Percentiles rank a stretch among this genome's conserved stretches.
Evolutionary conservation across 495 filamentous ascomycete species (phyloP).

Genomic region (Usnea hakonensis): DNA sequence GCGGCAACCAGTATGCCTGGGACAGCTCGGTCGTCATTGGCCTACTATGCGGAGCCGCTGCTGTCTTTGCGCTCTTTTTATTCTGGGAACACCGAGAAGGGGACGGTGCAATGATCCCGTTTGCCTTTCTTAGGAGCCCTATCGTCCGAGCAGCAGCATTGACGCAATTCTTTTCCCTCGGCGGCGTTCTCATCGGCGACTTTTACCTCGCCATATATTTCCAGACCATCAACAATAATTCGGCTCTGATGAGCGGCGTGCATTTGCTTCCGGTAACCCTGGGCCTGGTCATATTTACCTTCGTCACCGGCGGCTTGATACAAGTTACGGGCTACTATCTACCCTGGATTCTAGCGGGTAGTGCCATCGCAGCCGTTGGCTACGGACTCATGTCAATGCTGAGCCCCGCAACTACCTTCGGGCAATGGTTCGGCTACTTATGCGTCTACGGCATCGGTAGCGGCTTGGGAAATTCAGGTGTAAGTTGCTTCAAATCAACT

Average conservation of each 20-base stretch:
- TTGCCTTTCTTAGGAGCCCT: conserved; percentile 26
- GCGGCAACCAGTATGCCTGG: conserved; percentile 38
- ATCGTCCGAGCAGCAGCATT: conserved; percentile 30
- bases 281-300: conserved; percentile 35
- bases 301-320: conserved; percentile 36
- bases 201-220: conserved; percentile 38
- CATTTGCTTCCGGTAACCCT: conserved; percentile 40
- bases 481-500: conserved; percentile 24
- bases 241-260: conserved; percentile 33
- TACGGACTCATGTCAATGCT: conserved; percentile 46
- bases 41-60: conserved; percentile 45
- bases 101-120: conserved; percentile 46
- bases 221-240: conserved; percentile 30
- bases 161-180: conserved; percentile 23
- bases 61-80: conserved; percentile 38
- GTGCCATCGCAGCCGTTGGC: conserved; percentile 32
- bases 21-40: conserved; percentile 39
- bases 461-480: conserved; percentile 33
- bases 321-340: conserved; percentile 41
- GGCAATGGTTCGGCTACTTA: conserved; percentile 54
- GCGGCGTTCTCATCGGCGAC: conserved; percentile 7
- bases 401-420: conserved; percentile 33
- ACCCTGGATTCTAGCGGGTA: conserved; percentile 34
- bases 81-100: conserved; percentile 42
- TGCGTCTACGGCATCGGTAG: conserved; percentile 46